Percentiles rank a stretch among this genome's conserved stretches.
phyloP scores from a whole-genome alignment of 2,329 filamentous ascomycete genomes.

The Colletotrichum theobromicola region DNA sequence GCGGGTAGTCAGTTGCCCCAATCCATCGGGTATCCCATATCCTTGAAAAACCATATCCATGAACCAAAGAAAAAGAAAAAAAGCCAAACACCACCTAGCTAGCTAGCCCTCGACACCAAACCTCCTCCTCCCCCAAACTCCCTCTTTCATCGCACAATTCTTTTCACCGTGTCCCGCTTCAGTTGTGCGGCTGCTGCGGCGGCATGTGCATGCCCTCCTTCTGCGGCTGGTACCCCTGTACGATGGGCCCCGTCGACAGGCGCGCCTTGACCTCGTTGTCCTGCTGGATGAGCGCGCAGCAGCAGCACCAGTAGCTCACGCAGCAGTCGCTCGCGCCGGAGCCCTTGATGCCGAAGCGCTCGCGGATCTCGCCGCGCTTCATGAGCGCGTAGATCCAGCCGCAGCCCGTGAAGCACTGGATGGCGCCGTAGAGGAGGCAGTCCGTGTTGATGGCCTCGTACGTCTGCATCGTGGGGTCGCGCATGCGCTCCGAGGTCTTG shows the following conservation, averaged over 20 bases:
- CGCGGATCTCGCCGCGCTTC: constrained; percentile 59
- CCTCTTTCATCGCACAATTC: background rate
- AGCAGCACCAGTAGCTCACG: constrained; percentile 58
- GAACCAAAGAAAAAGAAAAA: background rate
- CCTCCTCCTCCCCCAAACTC: too few relatives aligned
- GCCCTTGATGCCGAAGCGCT: constrained; percentile 58
- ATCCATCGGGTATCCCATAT: constrained; percentile 10
- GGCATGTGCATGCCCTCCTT: constrained; percentile 43
- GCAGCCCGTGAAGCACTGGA: constrained; percentile 44
- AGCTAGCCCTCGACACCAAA: background rate
- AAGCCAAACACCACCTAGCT: background rate
- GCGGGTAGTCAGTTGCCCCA: background rate
- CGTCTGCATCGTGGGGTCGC: constrained; percentile 45
- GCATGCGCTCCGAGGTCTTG: constrained; percentile 48
- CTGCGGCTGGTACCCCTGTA: constrained; percentile 40
- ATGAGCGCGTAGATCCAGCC: constrained; percentile 55
- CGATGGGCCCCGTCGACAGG: constrained; percentile 26
- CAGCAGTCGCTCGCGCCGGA: constrained; percentile 54
- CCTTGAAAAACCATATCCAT: background rate
- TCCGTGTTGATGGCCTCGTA: constrained; percentile 46
- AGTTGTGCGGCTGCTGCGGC: constrained; percentile 1
- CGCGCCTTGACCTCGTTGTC: constrained; percentile 55
- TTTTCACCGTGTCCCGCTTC: background rate
- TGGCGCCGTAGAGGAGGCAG: constrained; percentile 43
- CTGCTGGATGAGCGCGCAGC: constrained; percentile 63